Percentiles rank a stretch among this genome's conserved stretches.
Conservation (phyloP, 345 rosid species). For the Pugionium cornutum region DNA sequence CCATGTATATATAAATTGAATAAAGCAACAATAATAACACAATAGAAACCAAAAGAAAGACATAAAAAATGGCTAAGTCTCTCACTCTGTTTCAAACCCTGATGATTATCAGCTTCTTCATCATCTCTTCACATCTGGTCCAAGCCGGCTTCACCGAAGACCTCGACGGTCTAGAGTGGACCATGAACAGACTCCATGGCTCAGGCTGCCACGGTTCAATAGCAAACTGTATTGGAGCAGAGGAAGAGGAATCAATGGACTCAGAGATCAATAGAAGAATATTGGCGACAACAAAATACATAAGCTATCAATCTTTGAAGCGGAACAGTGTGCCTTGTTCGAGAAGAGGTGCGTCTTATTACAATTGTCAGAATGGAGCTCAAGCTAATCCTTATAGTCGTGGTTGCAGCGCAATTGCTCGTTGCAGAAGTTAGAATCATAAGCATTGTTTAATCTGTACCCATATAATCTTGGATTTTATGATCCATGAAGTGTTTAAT, state of each 20-base stretch:
- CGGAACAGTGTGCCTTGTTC: constrained; percentile 76
- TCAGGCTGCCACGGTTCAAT: constrained; percentile 57
- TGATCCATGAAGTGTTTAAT: constrained; percentile 23
- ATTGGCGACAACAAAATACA: constrained; percentile 61
- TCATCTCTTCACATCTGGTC: constrained; percentile 24
- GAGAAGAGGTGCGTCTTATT: constrained; percentile 77
- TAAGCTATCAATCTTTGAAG: constrained; percentile 74
- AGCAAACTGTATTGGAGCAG: constrained; percentile 52
- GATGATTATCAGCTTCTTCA: constrained; percentile 37
- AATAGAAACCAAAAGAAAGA: constrained; percentile 16
- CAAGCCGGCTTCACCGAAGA: constrained; percentile 38
- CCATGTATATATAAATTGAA: constrained; percentile 22
- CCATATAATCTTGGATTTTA: constrained; percentile 15
- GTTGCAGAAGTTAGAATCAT: constrained; percentile 54
- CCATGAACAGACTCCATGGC: constrained; percentile 22
- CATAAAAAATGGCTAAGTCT: constrained; percentile 45
- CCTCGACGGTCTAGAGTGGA: constrained; percentile 49
- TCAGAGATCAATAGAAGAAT: constrained; percentile 65
- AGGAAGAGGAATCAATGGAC: constrained; percentile 58
- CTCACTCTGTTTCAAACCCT: constrained; percentile 36
- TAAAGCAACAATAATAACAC: constrained; percentile 8
- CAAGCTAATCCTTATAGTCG: constrained; percentile 77
- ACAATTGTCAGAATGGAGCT: constrained; percentile 77
- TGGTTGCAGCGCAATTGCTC: constrained; percentile 72
- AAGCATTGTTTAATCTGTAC: not conserved